phyloP scores from a whole-genome alignment of 805 yeast species.

The Cyberlindnera meyerae region DNA sequence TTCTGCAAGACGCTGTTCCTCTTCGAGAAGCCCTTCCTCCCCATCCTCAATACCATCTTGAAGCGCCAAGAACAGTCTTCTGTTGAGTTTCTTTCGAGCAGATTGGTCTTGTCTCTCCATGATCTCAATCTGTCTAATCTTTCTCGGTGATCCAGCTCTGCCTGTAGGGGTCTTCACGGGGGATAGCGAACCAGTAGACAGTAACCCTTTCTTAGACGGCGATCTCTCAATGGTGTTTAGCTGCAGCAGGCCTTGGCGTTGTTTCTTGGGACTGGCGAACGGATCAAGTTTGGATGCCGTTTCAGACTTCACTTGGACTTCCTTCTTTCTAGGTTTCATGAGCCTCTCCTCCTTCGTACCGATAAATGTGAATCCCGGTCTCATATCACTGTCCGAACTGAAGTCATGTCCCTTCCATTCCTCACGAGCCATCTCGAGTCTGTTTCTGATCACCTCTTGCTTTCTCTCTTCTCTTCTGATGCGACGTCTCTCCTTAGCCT shows the following conservation, averaged over 20 bases:
- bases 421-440: neutral
- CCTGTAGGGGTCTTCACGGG: conserved; percentile 37
- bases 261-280: conserved; percentile 28
- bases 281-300: conserved; percentile 16
- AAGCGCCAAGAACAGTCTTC: neutral
- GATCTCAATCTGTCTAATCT: conserved; percentile 28
- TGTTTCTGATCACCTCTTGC: neutral
- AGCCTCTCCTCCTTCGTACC: conserved; percentile 4
- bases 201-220: conserved; percentile 32
- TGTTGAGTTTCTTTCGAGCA: conserved; percentile 45
- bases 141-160: conserved; percentile 42
- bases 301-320: conserved; percentile 4
- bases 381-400: conserved; percentile 5
- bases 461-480: neutral
- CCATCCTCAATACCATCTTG: conserved; percentile 28
- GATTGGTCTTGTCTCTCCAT: conserved; percentile 32
- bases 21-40: conserved; percentile 31
- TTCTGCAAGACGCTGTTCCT: conserved; percentile 43
- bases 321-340: conserved; percentile 6
- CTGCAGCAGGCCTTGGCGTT: conserved; percentile 23
- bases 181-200: conserved; percentile 10
- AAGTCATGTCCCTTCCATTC: neutral
- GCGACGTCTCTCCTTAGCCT: neutral
- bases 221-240: conserved; percentile 14
- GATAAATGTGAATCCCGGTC: conserved; percentile 4